phyloP scores from a whole-genome alignment of 2,329 filamentous ascomycete genomes.

The Bisporella sp. region DNA sequence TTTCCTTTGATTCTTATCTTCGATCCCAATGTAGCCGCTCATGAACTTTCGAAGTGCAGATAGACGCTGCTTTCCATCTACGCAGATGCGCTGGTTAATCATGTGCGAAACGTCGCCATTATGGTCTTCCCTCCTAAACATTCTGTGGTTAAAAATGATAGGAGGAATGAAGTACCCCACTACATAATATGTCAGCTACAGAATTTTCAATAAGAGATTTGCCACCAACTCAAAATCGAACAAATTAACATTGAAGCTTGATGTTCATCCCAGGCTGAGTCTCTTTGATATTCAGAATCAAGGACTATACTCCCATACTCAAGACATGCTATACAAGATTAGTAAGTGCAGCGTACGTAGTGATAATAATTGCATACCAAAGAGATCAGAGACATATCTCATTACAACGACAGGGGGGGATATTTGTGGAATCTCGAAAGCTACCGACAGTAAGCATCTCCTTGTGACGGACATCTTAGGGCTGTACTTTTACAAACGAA shows the following conservation, averaged over 20 bases:
- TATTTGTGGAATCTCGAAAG: conserved; percentile 8
- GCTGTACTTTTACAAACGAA: conserved; percentile 7
- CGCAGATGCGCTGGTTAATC: conserved; percentile 29
- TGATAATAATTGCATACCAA: conserved; percentile 1
- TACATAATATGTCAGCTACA: conserved; percentile 8
- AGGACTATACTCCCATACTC: conserved; percentile 31
- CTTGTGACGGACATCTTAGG: background rate
- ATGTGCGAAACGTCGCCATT: conserved; percentile 8
- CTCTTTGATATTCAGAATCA: conserved; percentile 39
- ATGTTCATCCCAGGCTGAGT: conserved; percentile 37
- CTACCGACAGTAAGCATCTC: conserved; percentile 1
- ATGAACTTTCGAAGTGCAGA: conserved; percentile 38
- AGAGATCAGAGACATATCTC: conserved; percentile 4
- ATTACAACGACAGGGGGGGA: background rate
- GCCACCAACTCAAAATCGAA: conserved; percentile 23
- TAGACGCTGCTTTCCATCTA: conserved; percentile 42
- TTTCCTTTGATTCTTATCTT: conserved; percentile 32
- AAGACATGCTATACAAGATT: conserved; percentile 20
- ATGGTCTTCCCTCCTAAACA: conserved; percentile 8
- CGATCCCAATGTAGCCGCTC: conserved; percentile 35
- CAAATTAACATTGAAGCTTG: conserved; percentile 23
- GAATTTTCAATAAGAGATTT: background rate
- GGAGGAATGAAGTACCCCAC: conserved; percentile 36
- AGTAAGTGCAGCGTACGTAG: conserved; percentile 5
- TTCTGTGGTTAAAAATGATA: conserved; percentile 36